Percentiles rank a stretch among this genome's conserved stretches.
These are phyloP conservation scores for Cajanus cajan DNA, from an alignment of 306 rosid genomes.

Conservation along the genomic window DNA sequence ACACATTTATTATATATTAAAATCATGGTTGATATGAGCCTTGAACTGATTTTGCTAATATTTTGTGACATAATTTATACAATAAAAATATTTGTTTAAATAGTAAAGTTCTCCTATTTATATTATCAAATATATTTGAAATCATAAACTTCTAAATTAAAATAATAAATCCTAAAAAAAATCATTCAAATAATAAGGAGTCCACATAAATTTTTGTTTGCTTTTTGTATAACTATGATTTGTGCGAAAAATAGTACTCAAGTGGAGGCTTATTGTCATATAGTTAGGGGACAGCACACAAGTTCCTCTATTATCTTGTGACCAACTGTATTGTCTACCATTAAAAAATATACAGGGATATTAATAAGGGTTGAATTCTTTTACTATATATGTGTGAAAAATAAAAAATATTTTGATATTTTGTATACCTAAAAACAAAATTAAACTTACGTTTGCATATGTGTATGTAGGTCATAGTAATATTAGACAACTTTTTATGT, in stretches of 20 bases:
- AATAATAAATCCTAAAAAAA: too few relatives aligned
- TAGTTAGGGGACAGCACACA: not conserved
- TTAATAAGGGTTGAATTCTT: not conserved
- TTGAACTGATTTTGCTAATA: too few relatives aligned
- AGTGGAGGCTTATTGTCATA: slow-evolving; percentile 12
- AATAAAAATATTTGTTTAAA: too few relatives aligned
- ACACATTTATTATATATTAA: too few relatives aligned
- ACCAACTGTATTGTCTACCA: not conserved
- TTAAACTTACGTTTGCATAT: not conserved
- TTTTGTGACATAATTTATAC: too few relatives aligned
- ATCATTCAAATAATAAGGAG: not conserved
- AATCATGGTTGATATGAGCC: too few relatives aligned
- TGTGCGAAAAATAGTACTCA: not conserved
- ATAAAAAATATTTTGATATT: not conserved
- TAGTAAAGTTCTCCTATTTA: too few relatives aligned
- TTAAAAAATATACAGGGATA: not conserved
- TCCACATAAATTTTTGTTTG: not conserved
- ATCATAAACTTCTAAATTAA: too few relatives aligned
- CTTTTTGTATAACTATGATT: not conserved
- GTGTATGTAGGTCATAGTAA: not conserved
- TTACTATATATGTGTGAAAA: not conserved
- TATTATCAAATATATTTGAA: not conserved
- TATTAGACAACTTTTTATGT: not conserved
- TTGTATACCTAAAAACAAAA: not conserved
- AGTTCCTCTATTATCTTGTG: slow-evolving; percentile 23